Evolutionary conservation across 164 flowering plant genomes (phyloP).

Genomic region (Nymphaea thermarum): DNA sequence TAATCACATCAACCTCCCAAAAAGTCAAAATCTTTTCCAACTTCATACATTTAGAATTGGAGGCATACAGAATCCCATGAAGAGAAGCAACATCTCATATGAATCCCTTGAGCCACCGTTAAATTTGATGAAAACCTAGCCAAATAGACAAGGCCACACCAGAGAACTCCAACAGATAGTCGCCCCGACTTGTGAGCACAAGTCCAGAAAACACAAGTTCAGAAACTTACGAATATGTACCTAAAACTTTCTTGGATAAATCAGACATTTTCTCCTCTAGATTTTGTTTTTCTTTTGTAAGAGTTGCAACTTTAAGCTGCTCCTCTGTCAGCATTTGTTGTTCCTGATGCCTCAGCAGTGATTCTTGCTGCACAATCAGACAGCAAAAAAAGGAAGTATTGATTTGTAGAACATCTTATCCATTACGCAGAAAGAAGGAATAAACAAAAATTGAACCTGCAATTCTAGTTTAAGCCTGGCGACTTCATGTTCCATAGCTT

Average conservation of each 20-base stretch:
- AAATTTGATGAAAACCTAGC: no score
- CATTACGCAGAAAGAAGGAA: background rate
- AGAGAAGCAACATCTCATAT: no score
- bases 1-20: no score
- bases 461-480: slow-evolving; percentile 46
- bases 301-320: slow-evolving; percentile 40
- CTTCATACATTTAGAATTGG: no score
- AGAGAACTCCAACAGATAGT: no score
- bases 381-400: background rate
- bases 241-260: slow-evolving; percentile 20
- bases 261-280: slow-evolving; percentile 54
- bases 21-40: no score
- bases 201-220: no score
- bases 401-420: background rate
- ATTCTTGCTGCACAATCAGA: slow-evolving; percentile 37
- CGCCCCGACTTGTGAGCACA: no score
- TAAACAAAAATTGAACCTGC: slow-evolving; percentile 32
- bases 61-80: no score
- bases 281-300: slow-evolving; percentile 54
- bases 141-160: no score
- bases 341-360: slow-evolving; percentile 63
- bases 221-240: no score
- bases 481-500: slow-evolving; percentile 65
- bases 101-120: no score
- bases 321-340: slow-evolving; percentile 47